Evolutionary conservation across 2,329 filamentous ascomycete genomes (phyloP).

Genomic region (Phialophora verrucosa): DNA sequence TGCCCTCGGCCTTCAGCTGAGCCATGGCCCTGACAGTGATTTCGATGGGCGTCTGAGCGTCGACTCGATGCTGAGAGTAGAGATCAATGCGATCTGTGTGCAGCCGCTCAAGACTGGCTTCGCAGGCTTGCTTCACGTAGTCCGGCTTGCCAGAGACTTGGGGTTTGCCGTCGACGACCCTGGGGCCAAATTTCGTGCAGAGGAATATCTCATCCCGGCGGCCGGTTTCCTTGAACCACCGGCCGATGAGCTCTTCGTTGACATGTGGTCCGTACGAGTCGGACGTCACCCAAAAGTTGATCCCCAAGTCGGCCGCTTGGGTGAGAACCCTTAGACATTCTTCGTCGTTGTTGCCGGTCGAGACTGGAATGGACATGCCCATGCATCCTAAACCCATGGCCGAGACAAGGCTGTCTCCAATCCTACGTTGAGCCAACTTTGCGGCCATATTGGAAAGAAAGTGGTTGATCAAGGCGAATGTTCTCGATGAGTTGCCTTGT

Average conservation of each 20-base stretch:
- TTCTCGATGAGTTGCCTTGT: not conserved
- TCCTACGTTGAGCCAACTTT: constrained; percentile 15
- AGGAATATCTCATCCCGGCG: constrained; percentile 58
- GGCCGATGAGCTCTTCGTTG: constrained; percentile 55
- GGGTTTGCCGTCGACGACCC: constrained; percentile 20
- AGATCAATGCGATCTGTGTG: constrained; percentile 55
- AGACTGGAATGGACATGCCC: constrained; percentile 22
- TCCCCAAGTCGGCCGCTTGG: constrained; percentile 22
- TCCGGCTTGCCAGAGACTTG: constrained; percentile 48
- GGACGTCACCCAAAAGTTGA: constrained; percentile 34
- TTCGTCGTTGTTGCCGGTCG: constrained; percentile 15
- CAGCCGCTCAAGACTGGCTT: constrained; percentile 49
- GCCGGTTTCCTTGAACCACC: constrained; percentile 54
- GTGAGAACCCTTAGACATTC: constrained; percentile 22
- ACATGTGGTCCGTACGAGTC: constrained; percentile 50
- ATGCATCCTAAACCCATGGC: constrained; percentile 26
- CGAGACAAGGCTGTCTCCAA: constrained; percentile 24
- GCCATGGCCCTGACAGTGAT: constrained; percentile 52
- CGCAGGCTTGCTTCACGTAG: constrained; percentile 51
- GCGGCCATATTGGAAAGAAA: not conserved
- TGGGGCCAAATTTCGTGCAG: constrained; percentile 58
- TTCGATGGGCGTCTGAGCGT: constrained; percentile 48
- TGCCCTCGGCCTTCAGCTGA: constrained; percentile 57
- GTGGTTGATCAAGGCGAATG: not conserved
- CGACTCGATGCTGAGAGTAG: constrained; percentile 55